Evolutionary conservation across 257 asterid genomes (phyloP).

Genomic region (Cynanchum wilfordii): DNA sequence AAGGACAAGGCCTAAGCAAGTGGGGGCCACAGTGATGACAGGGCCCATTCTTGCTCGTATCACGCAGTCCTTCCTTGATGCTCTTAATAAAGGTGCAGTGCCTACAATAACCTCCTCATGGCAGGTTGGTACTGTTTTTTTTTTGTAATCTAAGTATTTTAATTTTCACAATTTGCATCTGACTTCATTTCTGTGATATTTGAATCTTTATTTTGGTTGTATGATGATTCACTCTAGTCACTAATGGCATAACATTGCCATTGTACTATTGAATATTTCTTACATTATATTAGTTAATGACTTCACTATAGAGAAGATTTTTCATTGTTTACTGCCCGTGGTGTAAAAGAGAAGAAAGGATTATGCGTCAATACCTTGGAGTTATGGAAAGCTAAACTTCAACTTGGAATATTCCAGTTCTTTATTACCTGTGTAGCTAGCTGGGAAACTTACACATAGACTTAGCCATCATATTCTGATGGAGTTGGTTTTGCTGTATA

Average conservation of each 20-base stretch:
- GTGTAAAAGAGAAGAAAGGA: background rate
- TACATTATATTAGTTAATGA: background rate
- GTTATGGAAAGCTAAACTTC: background rate
- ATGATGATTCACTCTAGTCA: background rate
- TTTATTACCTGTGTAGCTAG: background rate
- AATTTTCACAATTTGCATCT: constrained; percentile 5
- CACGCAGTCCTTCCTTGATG: constrained; percentile 90
- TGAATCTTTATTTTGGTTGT: background rate
- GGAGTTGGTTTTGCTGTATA: background rate
- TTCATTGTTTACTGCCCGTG: background rate
- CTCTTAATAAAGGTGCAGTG: constrained; percentile 93
- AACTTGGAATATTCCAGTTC: background rate
- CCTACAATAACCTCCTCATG: constrained; percentile 97
- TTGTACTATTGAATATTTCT: background rate
- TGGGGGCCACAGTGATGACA: constrained; percentile 90
- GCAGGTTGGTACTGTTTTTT: constrained; percentile 62
- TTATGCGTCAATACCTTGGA: background rate
- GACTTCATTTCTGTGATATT: background rate
- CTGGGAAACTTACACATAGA: background rate
- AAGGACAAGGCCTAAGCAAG: constrained; percentile 93
- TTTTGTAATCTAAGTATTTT: constrained; percentile 5
- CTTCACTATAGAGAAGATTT: background rate
- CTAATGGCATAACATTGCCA: background rate
- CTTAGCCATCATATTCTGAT: background rate
- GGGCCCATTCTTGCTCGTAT: constrained; percentile 93